Percentiles rank a stretch among this genome's conserved stretches.
phyloP scores from a whole-genome alignment of 805 yeast genomes.

The Teunomyces stri region DNA sequence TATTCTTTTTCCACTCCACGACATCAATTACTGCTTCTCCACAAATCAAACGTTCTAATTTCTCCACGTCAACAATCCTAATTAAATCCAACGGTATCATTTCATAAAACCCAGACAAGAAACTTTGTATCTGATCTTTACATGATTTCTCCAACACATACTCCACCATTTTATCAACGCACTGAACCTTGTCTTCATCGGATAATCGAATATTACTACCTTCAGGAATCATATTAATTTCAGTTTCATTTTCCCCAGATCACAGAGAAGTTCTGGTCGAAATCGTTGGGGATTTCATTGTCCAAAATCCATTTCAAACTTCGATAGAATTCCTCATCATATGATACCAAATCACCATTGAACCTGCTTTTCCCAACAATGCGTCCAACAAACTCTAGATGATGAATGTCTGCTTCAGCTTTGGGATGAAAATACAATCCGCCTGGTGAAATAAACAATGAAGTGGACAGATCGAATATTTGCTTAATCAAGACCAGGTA shows the following conservation, averaged over 20 bases:
- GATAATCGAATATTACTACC: constrained; percentile 84
- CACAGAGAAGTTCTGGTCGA: constrained; percentile 89
- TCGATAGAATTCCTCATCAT: constrained; percentile 88
- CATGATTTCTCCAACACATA: constrained; percentile 81
- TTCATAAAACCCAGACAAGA: constrained; percentile 84
- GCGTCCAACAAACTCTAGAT: constrained; percentile 87
- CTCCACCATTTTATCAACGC: constrained; percentile 81
- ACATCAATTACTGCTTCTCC: constrained; percentile 97
- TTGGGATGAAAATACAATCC: constrained; percentile 94
- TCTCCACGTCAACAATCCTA: constrained; percentile 91
- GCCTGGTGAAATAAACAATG: constrained; percentile 82
- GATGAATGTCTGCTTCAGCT: constrained; percentile 90
- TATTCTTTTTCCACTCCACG: constrained; percentile 90
- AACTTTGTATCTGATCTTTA: constrained; percentile 80
- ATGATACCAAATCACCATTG: constrained; percentile 87
- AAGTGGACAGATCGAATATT: constrained; percentile 94
- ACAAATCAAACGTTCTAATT: constrained; percentile 83
- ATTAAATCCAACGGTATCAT: constrained; percentile 81
- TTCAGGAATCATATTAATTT: constrained; percentile 70
- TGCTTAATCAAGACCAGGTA: constrained; percentile 89
- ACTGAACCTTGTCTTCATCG: constrained; percentile 88
- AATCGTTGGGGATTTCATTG: constrained; percentile 92
- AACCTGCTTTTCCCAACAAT: constrained; percentile 82
- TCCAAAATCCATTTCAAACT: constrained; percentile 94
- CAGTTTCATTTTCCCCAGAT: constrained; percentile 75